Base-by-base conservation (phyloP, 1,284 basidiomycete genomes). In the Apiotrichum akiyoshidainum region DNA sequence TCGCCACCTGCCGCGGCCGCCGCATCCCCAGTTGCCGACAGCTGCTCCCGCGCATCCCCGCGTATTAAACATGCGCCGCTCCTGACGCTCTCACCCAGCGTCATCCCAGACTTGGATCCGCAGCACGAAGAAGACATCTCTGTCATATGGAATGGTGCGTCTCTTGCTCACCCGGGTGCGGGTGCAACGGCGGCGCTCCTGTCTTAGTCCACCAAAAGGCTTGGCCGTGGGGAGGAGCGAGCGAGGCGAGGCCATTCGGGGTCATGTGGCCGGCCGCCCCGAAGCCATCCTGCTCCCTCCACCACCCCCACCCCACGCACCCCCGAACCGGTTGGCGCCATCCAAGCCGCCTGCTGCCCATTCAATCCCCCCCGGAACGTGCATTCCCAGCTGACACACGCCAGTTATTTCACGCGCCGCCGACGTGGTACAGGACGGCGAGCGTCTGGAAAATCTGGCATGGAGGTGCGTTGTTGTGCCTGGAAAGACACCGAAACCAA, bases 401-500 rank as follows among this genome's bases (percentile, higher is more conserved):
- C 19, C 57, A 76, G 74, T 73, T 31, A 71, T 75, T 35, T 72
- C 74, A 1, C 67, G 69, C 40, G 71, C 73, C 5, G 65, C 72
- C 50, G 74, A 76, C 53, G 62, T 76, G 4, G 74, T 76, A 52
- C 74, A 76, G 54, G 74, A 76, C 59, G 73, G 73, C 14, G 64
- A 72, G 42, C 58, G 74, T 13, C 58, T 76, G 31, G 74, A 76
- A 58, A 76, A 76, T 42, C 66, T 76, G 9, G 70, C 73, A 6
- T 76, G 74, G 74, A 58, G 72, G 70, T 75, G 44, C 35, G 12
- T 47, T 9, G 12, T 22, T 16, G 26, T 5, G 14, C 19, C 17
- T 13, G 21, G 9, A 2, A 50, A 8, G 16, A 22, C n/a, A 22
- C 17, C 11, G 19, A 17, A 10, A n/a, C n/a, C n/a, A n/a, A n/a